Base-by-base conservation (phyloP, 2,329 filamentous ascomycete species). In the Cladosporium sp. region DNA sequence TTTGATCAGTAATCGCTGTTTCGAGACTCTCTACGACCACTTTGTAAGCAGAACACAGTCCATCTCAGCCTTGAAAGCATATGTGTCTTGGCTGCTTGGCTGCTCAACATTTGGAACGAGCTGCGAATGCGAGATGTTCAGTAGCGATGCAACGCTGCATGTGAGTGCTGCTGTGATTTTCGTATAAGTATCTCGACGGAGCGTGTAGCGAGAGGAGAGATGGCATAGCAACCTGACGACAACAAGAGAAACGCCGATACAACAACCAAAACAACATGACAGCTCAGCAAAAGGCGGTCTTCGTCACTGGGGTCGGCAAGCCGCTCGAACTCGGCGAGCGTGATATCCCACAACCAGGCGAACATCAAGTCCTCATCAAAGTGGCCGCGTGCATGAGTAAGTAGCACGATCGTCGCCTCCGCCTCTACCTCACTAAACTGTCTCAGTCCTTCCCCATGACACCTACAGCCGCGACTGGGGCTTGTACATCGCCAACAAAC, bases 391-490 rank as follows among this genome's bases (percentile, higher is more conserved):
- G 56, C 16, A 67, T 67, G 65, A 46, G 65, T 67, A 58, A 39
- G 65, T 43, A 34, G 10, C n/a, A 2, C 4, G 39, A 11, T 3
- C 1, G 26, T 10, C 5, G 32, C 11, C 53, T 57, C 5, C 7
- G n/a, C 53, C 11, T 13, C 11, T 13, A 39, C 5, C 11, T 10
- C 10, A 13, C 7, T 49, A 25, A 49, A 11, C 11, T 13, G 10
- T 13, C 21, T 39, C 2, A 65, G 65, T 67, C 13, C 65, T 67
- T 28, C 65, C 65, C 13, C 65, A 65, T 23, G 65, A 67, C 49
- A 49, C 65, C 32, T 62, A 65, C n/a, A 56, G 57, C 4, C 65
- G 65, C 13, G 65, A 67, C 18, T 65, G 62, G 65, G 65, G 65
- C 18, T 39, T 67, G 16, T 59, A 60, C 39, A 58, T 65, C 36